phyloP scores from a whole-genome alignment of 768 basidiomycete species.

The Candolleomyces aberdarensis region DNA sequence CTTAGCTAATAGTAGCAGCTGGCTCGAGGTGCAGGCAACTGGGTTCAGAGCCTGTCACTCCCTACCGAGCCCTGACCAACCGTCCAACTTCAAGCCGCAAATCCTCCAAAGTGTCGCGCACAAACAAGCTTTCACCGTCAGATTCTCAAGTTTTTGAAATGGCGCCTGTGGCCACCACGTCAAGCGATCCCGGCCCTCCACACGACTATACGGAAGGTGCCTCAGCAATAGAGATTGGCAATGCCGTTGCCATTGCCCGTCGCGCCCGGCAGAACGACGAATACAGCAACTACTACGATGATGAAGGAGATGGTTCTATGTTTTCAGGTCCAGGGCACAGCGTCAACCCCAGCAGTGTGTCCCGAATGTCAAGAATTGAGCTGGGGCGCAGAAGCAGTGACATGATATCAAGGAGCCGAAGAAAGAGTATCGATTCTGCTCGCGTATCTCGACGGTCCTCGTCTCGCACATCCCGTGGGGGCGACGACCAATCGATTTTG shows the following conservation, averaged over 20 bases:
- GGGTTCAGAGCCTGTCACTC: no score
- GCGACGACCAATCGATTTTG: slow-evolving; percentile 48
- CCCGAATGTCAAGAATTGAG: slow-evolving; percentile 70
- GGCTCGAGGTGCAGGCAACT: no score
- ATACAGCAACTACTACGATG: slow-evolving; percentile 53
- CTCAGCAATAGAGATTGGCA: slow-evolving; percentile 67
- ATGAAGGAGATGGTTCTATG: slow-evolving; percentile 61
- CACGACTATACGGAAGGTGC: slow-evolving; percentile 89
- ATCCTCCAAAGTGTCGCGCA: slow-evolving; percentile 17
- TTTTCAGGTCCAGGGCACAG: slow-evolving; percentile 75
- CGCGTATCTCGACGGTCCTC: slow-evolving; percentile 15
- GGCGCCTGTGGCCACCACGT: slow-evolving; percentile 36
- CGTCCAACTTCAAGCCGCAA: not conserved
- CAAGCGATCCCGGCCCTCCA: slow-evolving; percentile 15
- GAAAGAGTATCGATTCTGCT: slow-evolving; percentile 49
- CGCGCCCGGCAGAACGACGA: slow-evolving; percentile 67
- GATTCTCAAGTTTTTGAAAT: slow-evolving; percentile 35
- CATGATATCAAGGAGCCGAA: slow-evolving; percentile 44
- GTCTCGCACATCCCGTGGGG: slow-evolving; percentile 24
- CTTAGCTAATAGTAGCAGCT: no score
- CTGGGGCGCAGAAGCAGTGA: slow-evolving; percentile 55
- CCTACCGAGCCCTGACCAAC: no score
- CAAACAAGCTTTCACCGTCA: slow-evolving; percentile 9
- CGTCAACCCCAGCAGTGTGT: slow-evolving; percentile 74
- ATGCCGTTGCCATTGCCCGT: slow-evolving; percentile 50